Base-by-base conservation (phyloP, 2,329 filamentous ascomycete species). In the Aspergillus hortae region DNA sequence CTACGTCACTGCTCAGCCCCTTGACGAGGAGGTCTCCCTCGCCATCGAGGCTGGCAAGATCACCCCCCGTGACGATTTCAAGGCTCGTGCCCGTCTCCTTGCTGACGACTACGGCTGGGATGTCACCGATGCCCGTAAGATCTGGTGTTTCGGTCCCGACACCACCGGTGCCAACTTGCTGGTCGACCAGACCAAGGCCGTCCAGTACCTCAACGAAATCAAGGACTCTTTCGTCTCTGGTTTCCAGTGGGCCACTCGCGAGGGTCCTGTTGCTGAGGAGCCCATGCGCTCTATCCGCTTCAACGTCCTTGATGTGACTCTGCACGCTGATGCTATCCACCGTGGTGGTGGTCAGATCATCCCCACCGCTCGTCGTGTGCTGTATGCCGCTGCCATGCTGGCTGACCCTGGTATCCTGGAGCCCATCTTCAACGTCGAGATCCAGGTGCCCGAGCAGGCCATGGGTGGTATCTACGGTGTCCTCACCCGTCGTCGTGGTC, bases 391-490 rank as follows among this genome's bases (percentile, higher is more conserved):
- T 64, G 79, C 90, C 63, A 88, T 99, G 63, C 85, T 99, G 67
- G 92, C 94, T 69, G 85, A 95, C 66, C 94, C 94, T 63, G 86
- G 85, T 77, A 86, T 99, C 60, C 87, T 91, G 68, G 94, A 99
- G 85, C 94, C 94, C 72, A 89, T 99, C 79, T 99, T 95, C 89
- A 83, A 96, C 75, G 91, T 96, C 77, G 94, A 99, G 80, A 99
- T 99, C 78, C 92, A 96, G 83, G 94, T 99, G 60, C 92, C 92
- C 71, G 94, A 99, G 85, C 82, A 87, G 72, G 92, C 94, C 75
- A 97, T 99, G 94, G 94, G 94, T 85, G 94, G 94, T 85, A 95
- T 99, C 79, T 99, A 99, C 81, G 89, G 92, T 88, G 92, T 96
- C 74, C 89, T 99, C 69, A 96, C 92, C 79, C 89, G 92, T 73